A percentile compares a stretch with the other conserved stretches of the same genome.
Evolutionary conservation across 176 grass and related monocot species (phyloP).

Genomic region (Hordeum marinum): DNA sequence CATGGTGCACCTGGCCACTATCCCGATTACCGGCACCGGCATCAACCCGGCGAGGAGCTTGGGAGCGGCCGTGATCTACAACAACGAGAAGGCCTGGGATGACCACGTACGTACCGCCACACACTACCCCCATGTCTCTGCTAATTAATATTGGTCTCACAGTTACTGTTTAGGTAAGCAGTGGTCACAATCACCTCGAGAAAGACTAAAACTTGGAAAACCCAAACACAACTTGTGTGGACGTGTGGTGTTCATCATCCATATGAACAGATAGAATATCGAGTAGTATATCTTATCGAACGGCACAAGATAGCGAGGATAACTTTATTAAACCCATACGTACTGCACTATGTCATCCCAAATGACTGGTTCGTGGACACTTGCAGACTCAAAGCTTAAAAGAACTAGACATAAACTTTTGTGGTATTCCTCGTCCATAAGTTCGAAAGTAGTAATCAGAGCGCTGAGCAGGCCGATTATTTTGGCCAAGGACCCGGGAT

Average conservation of each 20-base stretch:
- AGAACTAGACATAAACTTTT: not conserved
- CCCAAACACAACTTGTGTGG: not conserved
- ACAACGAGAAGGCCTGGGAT: conserved; percentile 84
- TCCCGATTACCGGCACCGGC: conserved; percentile 91
- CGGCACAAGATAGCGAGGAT: not conserved
- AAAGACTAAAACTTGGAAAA: not conserved
- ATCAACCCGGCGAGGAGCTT: conserved; percentile 94
- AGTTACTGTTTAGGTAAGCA: not conserved
- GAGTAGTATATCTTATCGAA: not conserved
- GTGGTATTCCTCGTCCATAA: not conserved
- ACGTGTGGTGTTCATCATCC: not conserved
- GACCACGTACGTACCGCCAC: conserved; percentile 56
- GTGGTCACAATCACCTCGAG: not conserved
- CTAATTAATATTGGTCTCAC: not conserved
- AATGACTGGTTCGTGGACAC: not conserved
- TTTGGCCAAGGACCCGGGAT: not conserved
- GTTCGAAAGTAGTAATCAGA: not conserved
- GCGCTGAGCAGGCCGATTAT: not conserved
- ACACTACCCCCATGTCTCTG: not conserved
- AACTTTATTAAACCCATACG: not conserved
- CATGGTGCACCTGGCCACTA: conserved; percentile 94
- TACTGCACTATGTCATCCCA: not conserved
- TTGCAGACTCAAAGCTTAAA: not conserved
- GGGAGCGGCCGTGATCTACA: conserved; percentile 85
- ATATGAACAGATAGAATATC: not conserved